Percentiles rank a stretch among this genome's conserved stretches.
Evolutionary conservation across 495 filamentous ascomycete species (phyloP).

Genomic region (Talaromyces stipitatus): DNA sequence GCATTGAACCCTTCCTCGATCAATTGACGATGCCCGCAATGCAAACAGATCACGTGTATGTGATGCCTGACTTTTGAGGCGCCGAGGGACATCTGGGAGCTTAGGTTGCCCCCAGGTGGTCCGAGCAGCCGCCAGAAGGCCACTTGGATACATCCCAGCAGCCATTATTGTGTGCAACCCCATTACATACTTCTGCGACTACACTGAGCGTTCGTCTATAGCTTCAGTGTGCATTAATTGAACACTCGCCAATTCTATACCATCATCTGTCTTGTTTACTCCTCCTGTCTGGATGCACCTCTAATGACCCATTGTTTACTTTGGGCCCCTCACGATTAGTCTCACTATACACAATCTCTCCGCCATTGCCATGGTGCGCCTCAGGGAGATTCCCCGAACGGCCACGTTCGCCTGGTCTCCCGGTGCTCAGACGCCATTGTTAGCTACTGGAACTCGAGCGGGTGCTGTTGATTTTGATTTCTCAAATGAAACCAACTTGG

Average conservation of each 20-base stretch:
- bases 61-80: slow-evolving; percentile 2
- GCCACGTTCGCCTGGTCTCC: slow-evolving; percentile 97
- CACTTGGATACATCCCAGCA: slow-evolving; percentile 3
- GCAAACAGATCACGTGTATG: not conserved
- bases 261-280: not conserved
- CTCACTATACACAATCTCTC: slow-evolving; percentile 7
- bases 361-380: slow-evolving; percentile 70
- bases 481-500: slow-evolving; percentile 91
- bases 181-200: not conserved
- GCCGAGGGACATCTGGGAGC: not conserved
- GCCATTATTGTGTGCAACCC: not conserved
- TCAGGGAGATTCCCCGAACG: slow-evolving; percentile 91
- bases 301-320: slow-evolving; percentile 10
- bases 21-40: not conserved
- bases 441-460: slow-evolving; percentile 92
- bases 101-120: not conserved
- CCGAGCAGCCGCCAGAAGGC: slow-evolving; percentile 6
- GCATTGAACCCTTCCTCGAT: not conserved
- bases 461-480: slow-evolving; percentile 96
- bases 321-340: slow-evolving; percentile 12
- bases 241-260: not conserved
- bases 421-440: slow-evolving; percentile 60
- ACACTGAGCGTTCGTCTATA: not conserved
- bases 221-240: not conserved
- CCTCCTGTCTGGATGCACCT: slow-evolving; percentile 11